phyloP scores from a whole-genome alignment of 78 protist species.

The Cavenderia fasciculata region DNA sequence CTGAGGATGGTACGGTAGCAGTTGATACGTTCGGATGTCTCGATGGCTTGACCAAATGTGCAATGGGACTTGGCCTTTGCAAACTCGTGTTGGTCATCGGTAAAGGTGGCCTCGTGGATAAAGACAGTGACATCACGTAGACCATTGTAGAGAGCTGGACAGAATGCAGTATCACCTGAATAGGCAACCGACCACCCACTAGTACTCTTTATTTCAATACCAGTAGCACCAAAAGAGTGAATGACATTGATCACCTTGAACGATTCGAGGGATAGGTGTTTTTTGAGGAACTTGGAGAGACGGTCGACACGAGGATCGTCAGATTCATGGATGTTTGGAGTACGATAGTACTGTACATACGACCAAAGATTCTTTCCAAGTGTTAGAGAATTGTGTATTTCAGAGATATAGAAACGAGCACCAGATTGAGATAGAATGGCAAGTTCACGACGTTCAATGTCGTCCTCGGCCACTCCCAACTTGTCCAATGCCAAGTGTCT shows the following conservation, averaged over 20 bases:
- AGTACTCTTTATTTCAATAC: conserved; percentile 24
- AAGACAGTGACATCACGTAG: conserved; percentile 10
- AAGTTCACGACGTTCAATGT: conserved; percentile 7
- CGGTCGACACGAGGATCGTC: not conserved
- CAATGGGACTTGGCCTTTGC: conserved; percentile 30
- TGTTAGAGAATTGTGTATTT: conserved; percentile 4
- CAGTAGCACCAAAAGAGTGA: conserved; percentile 35
- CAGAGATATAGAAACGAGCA: conserved; percentile 10
- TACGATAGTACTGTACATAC: conserved; percentile 18
- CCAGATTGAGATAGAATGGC: conserved; percentile 7
- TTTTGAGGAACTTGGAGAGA: conserved; percentile 3
- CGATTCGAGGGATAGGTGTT: not conserved
- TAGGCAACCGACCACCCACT: conserved; percentile 39
- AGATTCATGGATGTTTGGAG: not conserved
- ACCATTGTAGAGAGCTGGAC: conserved; percentile 3
- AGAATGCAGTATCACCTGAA: conserved; percentile 52
- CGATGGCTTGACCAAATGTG: conserved; percentile 24
- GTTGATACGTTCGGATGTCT: not conserved
- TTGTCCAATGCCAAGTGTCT: conserved; percentile 45
- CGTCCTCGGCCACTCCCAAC: conserved; percentile 3
- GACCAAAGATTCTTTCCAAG: conserved; percentile 9
- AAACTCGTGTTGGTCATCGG: conserved; percentile 32
- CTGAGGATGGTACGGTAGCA: conserved; percentile 3
- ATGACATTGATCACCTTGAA: conserved; percentile 7
- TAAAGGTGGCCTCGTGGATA: conserved; percentile 65